These are phyloP conservation scores for Whalleya microplaca DNA, from an alignment of 2,329 filamentous ascomycete genomes.

Conservation along the genomic window DNA sequence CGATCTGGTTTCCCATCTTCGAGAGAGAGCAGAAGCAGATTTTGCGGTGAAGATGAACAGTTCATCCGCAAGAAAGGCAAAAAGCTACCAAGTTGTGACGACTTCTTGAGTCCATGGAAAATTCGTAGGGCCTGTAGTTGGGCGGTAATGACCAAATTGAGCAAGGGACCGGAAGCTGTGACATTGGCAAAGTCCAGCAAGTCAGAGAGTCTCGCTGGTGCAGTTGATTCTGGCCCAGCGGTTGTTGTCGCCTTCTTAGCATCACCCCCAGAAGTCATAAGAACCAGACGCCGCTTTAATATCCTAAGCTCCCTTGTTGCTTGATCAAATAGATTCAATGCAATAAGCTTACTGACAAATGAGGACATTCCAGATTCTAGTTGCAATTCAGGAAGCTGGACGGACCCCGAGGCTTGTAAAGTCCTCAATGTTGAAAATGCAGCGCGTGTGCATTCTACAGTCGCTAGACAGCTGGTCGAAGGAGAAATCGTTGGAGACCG, in stretches of 20 bases:
- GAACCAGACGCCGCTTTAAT: slow-evolving; percentile 66
- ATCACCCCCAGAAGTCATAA: slow-evolving; percentile 28
- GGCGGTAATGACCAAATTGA: slow-evolving; percentile 62
- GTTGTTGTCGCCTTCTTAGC: slow-evolving; percentile 39
- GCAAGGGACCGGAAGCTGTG: slow-evolving; percentile 46
- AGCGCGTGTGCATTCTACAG: slow-evolving; percentile 69
- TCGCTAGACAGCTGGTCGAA: slow-evolving; percentile 55
- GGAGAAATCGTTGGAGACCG: slow-evolving; percentile 29
- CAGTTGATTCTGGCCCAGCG: slow-evolving; percentile 36
- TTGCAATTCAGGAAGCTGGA: slow-evolving; percentile 65
- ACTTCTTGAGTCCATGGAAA: slow-evolving; percentile 62
- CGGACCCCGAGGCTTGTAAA: slow-evolving; percentile 56
- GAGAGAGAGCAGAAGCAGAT: slow-evolving; percentile 55
- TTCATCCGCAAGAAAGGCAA: slow-evolving; percentile 58
- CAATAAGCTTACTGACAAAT: slow-evolving; percentile 67
- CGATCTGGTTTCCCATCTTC: slow-evolving; percentile 48
- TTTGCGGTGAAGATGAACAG: slow-evolving; percentile 59
- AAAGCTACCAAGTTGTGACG: slow-evolving; percentile 60
- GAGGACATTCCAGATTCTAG: slow-evolving; percentile 75
- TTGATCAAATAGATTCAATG: slow-evolving; percentile 66
- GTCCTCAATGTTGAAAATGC: slow-evolving; percentile 69
- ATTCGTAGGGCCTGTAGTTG: slow-evolving; percentile 70
- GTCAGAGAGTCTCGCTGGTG: slow-evolving; percentile 55
- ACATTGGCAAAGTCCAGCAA: slow-evolving; percentile 64
- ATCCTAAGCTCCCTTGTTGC: slow-evolving; percentile 70